phyloP scores from a whole-genome alignment of 2,329 filamentous ascomycete species.

The Colletotrichum sansevieriae region DNA sequence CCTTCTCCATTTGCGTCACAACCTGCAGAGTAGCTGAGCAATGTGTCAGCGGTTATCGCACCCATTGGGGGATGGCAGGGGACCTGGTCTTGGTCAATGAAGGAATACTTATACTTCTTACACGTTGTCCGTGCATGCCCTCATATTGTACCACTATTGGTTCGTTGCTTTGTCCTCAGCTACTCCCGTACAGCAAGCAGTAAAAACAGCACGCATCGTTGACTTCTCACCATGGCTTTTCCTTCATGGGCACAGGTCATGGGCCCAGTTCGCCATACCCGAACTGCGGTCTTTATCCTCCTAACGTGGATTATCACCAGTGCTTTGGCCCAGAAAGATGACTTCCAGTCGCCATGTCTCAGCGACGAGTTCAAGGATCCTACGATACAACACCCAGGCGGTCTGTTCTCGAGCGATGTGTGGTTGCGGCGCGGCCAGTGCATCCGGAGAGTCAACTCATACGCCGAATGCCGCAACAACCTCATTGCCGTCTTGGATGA shows the following conservation, averaged over 20 bases:
- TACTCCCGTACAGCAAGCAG: too few relatives aligned
- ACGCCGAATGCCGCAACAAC: neutral
- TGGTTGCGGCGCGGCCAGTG: constrained; percentile 9
- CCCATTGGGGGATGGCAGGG: too few relatives aligned
- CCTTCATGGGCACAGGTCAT: neutral
- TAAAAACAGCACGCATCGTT: too few relatives aligned
- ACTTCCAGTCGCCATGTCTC: neutral
- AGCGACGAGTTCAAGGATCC: constrained; percentile 3
- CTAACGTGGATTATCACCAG: constrained; percentile 4
- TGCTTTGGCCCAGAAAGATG: neutral
- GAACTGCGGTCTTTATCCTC: neutral
- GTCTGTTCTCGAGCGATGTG: constrained; percentile 9
- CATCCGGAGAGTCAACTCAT: neutral
- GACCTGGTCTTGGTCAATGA: too few relatives aligned
- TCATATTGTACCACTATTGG: too few relatives aligned
- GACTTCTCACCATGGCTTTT: too few relatives aligned
- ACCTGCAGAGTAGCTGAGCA: too few relatives aligned
- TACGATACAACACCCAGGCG: constrained; percentile 2
- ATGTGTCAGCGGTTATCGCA: too few relatives aligned
- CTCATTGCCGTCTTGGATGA: constrained; percentile 8
- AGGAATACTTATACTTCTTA: too few relatives aligned
- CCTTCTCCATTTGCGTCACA: too few relatives aligned
- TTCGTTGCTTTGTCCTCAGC: too few relatives aligned
- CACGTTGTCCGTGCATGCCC: too few relatives aligned
- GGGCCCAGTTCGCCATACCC: neutral